phyloP scores from a whole-genome alignment of 371 early-diverging fungal species.

The Mucor lusitanicus region DNA sequence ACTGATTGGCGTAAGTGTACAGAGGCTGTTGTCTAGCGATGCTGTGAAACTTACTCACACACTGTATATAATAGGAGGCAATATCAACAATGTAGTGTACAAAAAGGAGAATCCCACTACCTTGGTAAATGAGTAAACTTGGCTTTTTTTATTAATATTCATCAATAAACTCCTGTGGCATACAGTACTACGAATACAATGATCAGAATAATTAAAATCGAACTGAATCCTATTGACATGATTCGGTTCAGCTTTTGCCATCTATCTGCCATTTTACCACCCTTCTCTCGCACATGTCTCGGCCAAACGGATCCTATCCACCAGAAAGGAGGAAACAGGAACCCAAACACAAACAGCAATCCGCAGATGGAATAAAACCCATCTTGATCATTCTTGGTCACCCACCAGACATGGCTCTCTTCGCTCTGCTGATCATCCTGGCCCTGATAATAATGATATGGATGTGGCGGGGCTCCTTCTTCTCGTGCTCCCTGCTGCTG shows the following conservation, averaged over 20 bases:
- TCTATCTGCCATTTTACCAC: conserved; percentile 47
- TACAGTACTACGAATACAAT: conserved; percentile 32
- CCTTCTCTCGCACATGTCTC: conserved; percentile 23
- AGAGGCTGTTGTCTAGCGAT: background rate
- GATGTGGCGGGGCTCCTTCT: background rate
- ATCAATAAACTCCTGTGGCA: conserved; percentile 6
- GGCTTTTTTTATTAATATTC: background rate
- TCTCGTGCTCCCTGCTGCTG: background rate
- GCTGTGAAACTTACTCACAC: background rate
- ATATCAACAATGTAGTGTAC: conserved; percentile 24
- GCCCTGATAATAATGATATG: background rate
- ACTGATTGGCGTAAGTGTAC: conserved; percentile 25
- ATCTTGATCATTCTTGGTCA: conserved; percentile 32
- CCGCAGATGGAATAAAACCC: conserved; percentile 36
- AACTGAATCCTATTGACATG: conserved; percentile 50
- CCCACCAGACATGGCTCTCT: conserved; percentile 31
- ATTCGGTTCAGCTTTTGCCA: conserved; percentile 45
- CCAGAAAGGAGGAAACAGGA: conserved; percentile 46
- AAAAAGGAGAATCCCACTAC: conserved; percentile 6
- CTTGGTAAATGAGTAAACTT: background rate
- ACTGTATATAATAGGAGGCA: conserved; percentile 19
- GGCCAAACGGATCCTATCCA: conserved; percentile 50
- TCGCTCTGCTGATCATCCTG: conserved; percentile 5
- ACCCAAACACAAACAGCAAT: conserved; percentile 46
- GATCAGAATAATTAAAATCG: conserved; percentile 34